These are phyloP conservation scores for Phellopilus nigrolimitatus DNA, from an alignment of 1,284 basidiomycete species.

Conservation along the genomic window DNA sequence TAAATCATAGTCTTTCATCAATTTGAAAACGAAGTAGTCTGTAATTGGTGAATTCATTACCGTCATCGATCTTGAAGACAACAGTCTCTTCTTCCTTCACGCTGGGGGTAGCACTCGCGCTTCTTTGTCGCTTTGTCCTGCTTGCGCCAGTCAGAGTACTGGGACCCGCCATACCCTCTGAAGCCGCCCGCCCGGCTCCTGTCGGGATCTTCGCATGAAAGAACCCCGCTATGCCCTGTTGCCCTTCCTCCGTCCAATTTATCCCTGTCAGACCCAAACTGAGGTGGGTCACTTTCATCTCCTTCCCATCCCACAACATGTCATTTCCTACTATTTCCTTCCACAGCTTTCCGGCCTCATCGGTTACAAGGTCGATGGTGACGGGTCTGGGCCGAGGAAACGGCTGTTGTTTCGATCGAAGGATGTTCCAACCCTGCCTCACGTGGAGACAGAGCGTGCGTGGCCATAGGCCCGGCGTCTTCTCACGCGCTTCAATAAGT, in stretches of 20 bases:
- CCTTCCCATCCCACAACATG: slow-evolving; percentile 28
- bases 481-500: slow-evolving; percentile 76
- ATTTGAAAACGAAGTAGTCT: background rate
- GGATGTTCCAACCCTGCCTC: slow-evolving; percentile 50
- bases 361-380: slow-evolving; percentile 73
- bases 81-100: slow-evolving; percentile 2
- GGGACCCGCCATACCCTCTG: slow-evolving; percentile 12
- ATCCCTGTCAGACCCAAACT: slow-evolving; percentile 81
- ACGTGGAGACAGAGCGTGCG: slow-evolving; percentile 82
- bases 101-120: slow-evolving; percentile 12
- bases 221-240: slow-evolving; percentile 85
- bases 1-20: background rate
- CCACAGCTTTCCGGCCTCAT: slow-evolving; percentile 83
- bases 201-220: slow-evolving; percentile 36
- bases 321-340: slow-evolving; percentile 69
- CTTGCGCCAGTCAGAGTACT: slow-evolving; percentile 17
- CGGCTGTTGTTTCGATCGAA: slow-evolving; percentile 69
- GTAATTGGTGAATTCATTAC: background rate
- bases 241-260: slow-evolving; percentile 75
- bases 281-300: slow-evolving; percentile 70
- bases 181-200: slow-evolving; percentile 2
- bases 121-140: slow-evolving; percentile 25
- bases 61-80: slow-evolving; percentile 13
- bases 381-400: slow-evolving; percentile 72
- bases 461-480: slow-evolving; percentile 81